Percentiles rank a stretch among this genome's conserved stretches.
Conservation (phyloP, 2,329 filamentous ascomycete genomes). For the Scytalidium sp. region DNA sequence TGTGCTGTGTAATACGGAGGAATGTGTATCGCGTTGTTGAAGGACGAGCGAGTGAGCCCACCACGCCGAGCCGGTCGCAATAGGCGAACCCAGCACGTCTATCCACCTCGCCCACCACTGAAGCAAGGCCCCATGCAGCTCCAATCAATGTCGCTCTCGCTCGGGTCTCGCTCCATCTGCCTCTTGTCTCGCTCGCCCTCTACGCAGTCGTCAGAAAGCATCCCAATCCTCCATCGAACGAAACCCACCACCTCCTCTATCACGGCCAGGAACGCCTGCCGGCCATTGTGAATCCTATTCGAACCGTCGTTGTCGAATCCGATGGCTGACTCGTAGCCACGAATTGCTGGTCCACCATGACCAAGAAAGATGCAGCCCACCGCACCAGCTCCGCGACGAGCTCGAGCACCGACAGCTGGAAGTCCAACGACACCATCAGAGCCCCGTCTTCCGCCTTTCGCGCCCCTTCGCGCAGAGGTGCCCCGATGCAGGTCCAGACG, state of each 20-base stretch:
- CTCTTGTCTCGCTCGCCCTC: not conserved
- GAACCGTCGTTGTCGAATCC: conserved; percentile 1
- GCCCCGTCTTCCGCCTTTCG: conserved; percentile 32
- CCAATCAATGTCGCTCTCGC: not conserved
- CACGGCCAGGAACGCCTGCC: not conserved
- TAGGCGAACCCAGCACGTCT: not conserved
- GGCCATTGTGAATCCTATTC: conserved; percentile 1
- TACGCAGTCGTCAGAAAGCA: not conserved
- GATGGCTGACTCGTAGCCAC: conserved; percentile 24
- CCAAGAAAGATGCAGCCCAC: conserved; percentile 60
- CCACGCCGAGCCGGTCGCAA: not conserved
- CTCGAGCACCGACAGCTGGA: conserved; percentile 64
- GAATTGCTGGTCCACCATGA: conserved; percentile 48
- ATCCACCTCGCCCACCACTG: not conserved
- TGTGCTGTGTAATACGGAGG: not conserved
- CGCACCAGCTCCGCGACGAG: conserved; percentile 63
- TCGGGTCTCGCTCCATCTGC: conserved; percentile 1
- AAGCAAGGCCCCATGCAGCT: not conserved
- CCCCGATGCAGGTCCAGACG: conserved; percentile 52
- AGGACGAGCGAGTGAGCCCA: not conserved
- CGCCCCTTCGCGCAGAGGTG: conserved; percentile 21
- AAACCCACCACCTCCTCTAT: not conserved
- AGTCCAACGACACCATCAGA: conserved; percentile 62
- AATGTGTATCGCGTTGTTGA: not conserved
- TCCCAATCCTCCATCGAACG: not conserved